Evolutionary conservation across 441 rosid genomes (phyloP), one percentile per base, ranked within the genome.

Genomic region (Adansonia madagascariensis): DNA sequence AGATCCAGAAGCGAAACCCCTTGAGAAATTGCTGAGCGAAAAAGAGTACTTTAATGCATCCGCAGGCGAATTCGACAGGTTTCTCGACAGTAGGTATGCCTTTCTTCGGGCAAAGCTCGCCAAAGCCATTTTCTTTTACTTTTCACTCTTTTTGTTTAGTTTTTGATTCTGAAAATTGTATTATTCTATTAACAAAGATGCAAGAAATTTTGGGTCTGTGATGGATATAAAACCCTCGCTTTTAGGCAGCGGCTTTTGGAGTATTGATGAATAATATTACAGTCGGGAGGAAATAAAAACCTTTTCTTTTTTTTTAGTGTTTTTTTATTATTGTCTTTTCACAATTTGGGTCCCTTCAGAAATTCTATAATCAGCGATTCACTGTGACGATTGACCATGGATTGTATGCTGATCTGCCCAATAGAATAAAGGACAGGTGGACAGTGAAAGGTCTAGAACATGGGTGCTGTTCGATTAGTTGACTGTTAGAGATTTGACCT

Each of bases 1-100:
- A 78, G 98, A 94, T 89, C 93, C 99, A 4, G 97, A 81, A 0
- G 98, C 88, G 81, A 96, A 96, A 24, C 98, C 90, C 18, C 98
- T 87, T 18, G 93, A 88, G 81, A 86, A 82, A 76, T 72, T 63
- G 73, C 86, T 74, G 24, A 91, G 88, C 44, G 90, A 87, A 56
- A 82, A 81, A 41, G 91, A 89, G 87, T 83, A 88, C 67, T 84
- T 85, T 73, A 89, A 79, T 39, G 91, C 90, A 78, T 87, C 93
- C 6, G 85, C 78, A 6, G 75, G 62, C 17, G 89, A 83, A 67
- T 75, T 83, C 49, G 91, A 71, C 15, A 90, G 74, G 83, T 86
- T 89, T 76, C 89, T 84, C 9, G 93, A 77, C 15, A 91, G 84
- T 22, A 86, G 80, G 79, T 81, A 91, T 0, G 87, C 90, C 83